These are phyloP conservation scores for Rhizophlyctis rosea DNA, from an alignment of 192 early-diverging fungal species.

Conservation along the genomic window DNA sequence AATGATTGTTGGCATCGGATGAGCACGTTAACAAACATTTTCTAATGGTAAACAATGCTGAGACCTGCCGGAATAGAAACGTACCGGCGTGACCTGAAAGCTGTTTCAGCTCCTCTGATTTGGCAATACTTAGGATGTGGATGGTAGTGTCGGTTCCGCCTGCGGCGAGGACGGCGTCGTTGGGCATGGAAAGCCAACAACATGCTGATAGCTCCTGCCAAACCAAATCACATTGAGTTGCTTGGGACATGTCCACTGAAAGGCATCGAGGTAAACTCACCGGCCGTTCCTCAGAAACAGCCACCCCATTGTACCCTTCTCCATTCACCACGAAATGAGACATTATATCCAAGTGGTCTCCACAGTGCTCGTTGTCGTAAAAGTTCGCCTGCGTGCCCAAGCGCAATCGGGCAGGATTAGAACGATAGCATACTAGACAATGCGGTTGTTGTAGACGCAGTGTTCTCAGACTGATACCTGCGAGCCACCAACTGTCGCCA, in stretches of 20 bases:
- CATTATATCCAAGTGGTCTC: constrained; percentile 92
- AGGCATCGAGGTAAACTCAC: not conserved
- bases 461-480: constrained; percentile 32
- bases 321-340: constrained; percentile 72
- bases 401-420: not conserved
- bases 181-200: constrained; percentile 68
- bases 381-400: constrained; percentile 60
- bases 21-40: not conserved
- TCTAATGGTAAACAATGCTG: not conserved
- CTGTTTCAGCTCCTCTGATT: constrained; percentile 60
- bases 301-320: constrained; percentile 3
- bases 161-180: constrained; percentile 68
- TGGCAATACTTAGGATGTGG: constrained; percentile 72
- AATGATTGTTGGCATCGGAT: not conserved
- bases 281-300: not conserved
- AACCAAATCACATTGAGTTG: not conserved
- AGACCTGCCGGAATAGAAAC: not conserved
- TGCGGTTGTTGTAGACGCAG: not conserved
- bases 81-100: constrained; percentile 63
- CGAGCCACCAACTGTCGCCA: constrained; percentile 23
- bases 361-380: constrained; percentile 92
- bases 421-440: not conserved
- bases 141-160: constrained; percentile 63
- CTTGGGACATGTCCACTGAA: not conserved
- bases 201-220: constrained; percentile 53